Conservation (phyloP, 148 eudicot species). For the Nyssa sinensis region DNA sequence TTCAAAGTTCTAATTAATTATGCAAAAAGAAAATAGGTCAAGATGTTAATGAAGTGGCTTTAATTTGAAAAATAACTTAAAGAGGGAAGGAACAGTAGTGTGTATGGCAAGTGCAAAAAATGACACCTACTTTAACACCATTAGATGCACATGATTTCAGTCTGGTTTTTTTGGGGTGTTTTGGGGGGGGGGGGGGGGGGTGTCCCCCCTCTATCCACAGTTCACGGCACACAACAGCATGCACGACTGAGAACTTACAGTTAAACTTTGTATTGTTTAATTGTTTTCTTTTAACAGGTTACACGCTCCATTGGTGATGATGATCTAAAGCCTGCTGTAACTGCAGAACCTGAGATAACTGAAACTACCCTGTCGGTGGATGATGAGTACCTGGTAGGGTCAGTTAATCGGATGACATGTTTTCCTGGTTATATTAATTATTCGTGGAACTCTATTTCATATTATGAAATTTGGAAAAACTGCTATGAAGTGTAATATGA, state of each 20-base stretch:
- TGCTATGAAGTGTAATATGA: background rate
- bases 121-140: no score
- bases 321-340: conserved; percentile 93
- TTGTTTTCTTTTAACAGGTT: conserved; percentile 41
- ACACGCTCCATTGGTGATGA: conserved; percentile 98
- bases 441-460: background rate
- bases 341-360: conserved; percentile 96
- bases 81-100: no score
- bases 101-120: no score
- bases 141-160: no score
- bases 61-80: no score
- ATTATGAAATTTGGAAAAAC: background rate
- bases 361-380: conserved; percentile 56
- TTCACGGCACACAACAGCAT: background rate
- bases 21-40: no score
- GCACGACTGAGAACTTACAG: background rate
- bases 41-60: no score
- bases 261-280: background rate
- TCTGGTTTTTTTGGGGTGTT: background rate
- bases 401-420: conserved; percentile 5
- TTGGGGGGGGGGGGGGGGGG: background rate
- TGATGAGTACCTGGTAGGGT: conserved; percentile 81
- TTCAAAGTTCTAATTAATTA: no score
- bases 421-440: background rate
- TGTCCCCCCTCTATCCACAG: no score